These are phyloP conservation scores for Citrus cavaleriei DNA, from an alignment of 345 rosid species.

Conservation along the genomic window DNA sequence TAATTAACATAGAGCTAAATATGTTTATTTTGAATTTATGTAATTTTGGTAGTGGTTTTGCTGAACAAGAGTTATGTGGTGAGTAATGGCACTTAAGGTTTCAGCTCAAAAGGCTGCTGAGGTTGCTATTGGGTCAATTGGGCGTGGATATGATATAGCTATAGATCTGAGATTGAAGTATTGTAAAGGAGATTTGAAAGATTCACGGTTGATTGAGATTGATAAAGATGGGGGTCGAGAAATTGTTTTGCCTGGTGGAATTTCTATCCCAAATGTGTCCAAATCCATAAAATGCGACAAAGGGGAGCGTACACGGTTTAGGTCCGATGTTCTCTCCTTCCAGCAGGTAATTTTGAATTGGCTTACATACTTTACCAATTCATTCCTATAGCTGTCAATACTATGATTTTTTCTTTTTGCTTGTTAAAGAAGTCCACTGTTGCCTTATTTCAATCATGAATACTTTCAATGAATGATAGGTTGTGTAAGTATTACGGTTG, in stretches of 20 bases:
- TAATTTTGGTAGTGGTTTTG: constrained; percentile 14
- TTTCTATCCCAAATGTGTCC: constrained; percentile 67
- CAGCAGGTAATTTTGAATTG: constrained; percentile 58
- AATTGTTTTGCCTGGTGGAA: constrained; percentile 80
- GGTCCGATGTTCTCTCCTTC: constrained; percentile 83
- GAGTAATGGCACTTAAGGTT: constrained; percentile 70
- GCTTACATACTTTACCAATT: background rate
- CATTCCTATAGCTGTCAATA: background rate
- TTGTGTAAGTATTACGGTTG: background rate
- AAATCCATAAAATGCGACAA: constrained; percentile 89
- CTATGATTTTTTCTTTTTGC: background rate
- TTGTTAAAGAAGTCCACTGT: background rate
- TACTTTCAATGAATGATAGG: background rate
- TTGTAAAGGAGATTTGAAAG: constrained; percentile 61
- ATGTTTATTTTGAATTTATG: background rate
- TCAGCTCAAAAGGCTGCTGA: constrained; percentile 80
- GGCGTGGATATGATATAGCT: constrained; percentile 83
- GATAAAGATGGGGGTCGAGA: constrained; percentile 53
- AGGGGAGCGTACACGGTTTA: constrained; percentile 83
- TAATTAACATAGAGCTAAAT: constrained; percentile 5
- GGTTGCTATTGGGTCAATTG: constrained; percentile 81
- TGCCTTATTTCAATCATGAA: background rate
- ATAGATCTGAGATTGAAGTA: constrained; percentile 69
- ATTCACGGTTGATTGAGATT: constrained; percentile 64
- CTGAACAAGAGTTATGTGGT: constrained; percentile 28